A percentile compares a stretch with the other conserved stretches of the same genome.
Conservation (phyloP, 768 basidiomycete genomes). For the Trametopsis cervina region DNA sequence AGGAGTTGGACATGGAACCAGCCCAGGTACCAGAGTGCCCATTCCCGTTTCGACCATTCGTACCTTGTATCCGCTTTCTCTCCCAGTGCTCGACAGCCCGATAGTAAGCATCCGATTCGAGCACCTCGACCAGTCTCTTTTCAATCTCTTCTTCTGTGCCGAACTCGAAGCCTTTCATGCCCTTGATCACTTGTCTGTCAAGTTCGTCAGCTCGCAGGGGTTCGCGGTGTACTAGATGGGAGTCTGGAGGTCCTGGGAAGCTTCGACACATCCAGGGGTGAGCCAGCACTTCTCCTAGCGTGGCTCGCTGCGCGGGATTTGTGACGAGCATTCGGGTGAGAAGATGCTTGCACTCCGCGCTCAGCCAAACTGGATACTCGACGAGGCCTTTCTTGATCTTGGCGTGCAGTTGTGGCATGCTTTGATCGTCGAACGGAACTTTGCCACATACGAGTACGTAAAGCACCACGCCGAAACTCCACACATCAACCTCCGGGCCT, state of each 20-base stretch:
- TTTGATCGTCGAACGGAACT: constrained; percentile 98
- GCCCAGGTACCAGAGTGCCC: constrained; percentile 38
- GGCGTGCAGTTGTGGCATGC: constrained; percentile 97
- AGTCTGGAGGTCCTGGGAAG: constrained; percentile 69
- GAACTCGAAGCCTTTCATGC: constrained; percentile 97
- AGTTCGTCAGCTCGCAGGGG: constrained; percentile 87
- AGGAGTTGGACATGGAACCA: constrained; percentile 59
- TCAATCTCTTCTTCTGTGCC: constrained; percentile 86
- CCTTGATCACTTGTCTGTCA: constrained; percentile 76
- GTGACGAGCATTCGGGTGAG: constrained; percentile 95
- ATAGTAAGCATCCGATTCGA: constrained; percentile 72
- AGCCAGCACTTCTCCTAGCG: constrained; percentile 74
- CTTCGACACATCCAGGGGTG: constrained; percentile 95
- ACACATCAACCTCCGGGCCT: constrained; percentile 97
- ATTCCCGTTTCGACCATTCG: constrained; percentile 34
- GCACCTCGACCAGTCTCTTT: constrained; percentile 57
- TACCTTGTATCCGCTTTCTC: constrained; percentile 36
- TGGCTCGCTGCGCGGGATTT: constrained; percentile 77
- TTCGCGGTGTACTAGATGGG: constrained; percentile 83
- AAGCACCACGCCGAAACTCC: constrained; percentile 98
- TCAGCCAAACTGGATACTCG: constrained; percentile 97
- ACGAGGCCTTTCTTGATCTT: constrained; percentile 98
- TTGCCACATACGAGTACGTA: constrained; percentile 98
- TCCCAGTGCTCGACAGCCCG: constrained; percentile 77
- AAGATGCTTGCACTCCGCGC: constrained; percentile 91